phyloP scores from a whole-genome alignment of 2,329 filamentous ascomycete species.

The Colletotrichum shisoi region DNA sequence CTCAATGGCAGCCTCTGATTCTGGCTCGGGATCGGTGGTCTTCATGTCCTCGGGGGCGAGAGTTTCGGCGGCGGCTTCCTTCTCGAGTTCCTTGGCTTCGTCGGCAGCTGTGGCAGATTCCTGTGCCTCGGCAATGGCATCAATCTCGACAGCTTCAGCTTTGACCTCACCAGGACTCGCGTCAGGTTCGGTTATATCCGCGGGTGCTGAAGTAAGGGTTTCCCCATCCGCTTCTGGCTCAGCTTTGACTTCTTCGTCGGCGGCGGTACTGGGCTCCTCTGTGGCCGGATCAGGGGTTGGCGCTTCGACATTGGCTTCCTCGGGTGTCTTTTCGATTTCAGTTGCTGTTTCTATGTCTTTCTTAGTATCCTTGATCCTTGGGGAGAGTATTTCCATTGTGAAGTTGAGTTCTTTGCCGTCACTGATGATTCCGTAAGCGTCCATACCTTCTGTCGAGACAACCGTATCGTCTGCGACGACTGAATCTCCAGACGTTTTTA shows the following conservation, averaged over 20 bases:
- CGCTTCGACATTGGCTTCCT: neutral
- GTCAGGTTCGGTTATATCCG: neutral
- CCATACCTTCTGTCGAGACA: constrained; percentile 35
- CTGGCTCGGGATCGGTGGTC: neutral
- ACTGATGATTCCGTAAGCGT: constrained; percentile 32
- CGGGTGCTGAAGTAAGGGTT: neutral
- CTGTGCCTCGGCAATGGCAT: neutral
- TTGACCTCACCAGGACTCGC: neutral
- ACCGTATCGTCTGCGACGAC: constrained; percentile 5
- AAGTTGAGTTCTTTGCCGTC: constrained; percentile 35
- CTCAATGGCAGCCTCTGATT: neutral
- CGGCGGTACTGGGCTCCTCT: neutral
- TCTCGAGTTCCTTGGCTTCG: constrained; percentile 1
- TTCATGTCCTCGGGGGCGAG: neutral
- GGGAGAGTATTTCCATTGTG: constrained; percentile 6
- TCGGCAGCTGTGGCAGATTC: neutral
- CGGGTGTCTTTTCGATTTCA: constrained; percentile 13
- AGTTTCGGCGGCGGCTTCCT: neutral
- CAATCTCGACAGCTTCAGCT: neutral
- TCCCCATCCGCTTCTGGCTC: neutral
- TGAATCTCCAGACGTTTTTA: neutral
- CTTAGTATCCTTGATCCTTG: constrained; percentile 26
- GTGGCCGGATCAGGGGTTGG: neutral
- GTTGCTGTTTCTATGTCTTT: constrained; percentile 20
- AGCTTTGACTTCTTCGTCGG: neutral